Conservation (phyloP, 1,284 basidiomycete species). For the Tilletiopsis washingtonensis region DNA sequence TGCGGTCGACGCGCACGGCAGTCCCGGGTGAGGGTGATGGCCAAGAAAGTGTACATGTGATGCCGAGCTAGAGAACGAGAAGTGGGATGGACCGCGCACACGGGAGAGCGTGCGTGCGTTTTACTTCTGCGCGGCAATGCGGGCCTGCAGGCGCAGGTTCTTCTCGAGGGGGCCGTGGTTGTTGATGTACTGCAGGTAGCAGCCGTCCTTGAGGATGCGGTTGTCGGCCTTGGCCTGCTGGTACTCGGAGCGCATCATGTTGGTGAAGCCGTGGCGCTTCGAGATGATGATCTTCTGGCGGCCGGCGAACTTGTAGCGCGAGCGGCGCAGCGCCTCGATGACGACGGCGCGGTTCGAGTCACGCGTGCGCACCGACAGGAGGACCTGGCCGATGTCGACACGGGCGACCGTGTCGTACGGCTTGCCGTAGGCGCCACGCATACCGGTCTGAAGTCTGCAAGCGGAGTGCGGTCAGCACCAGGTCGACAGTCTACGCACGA, state of each 20-base stretch:
- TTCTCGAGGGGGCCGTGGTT: constrained; percentile 41
- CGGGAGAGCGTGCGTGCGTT: no score
- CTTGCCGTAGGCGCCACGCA: constrained; percentile 99
- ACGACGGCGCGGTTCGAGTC: constrained; percentile 80
- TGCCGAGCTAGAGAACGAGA: no score
- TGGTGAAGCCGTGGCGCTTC: constrained; percentile 73
- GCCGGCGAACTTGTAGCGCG: constrained; percentile 98
- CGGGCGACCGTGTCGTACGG: constrained; percentile 92
- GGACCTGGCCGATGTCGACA: constrained; percentile 94
- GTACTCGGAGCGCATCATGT: constrained; percentile 85
- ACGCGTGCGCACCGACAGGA: constrained; percentile 90
- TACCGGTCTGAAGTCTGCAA: constrained; percentile 77
- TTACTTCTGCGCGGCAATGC: constrained; percentile 45
- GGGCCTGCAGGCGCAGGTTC: constrained; percentile 44
- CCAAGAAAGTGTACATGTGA: no score
- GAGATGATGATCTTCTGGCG: constrained; percentile 94
- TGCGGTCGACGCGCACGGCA: no score
- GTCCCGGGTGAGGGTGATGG: no score
- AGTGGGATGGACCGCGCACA: no score
- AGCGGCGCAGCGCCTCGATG: constrained; percentile 75
- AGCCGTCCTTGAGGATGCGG: constrained; percentile 44
- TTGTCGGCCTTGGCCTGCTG: constrained; percentile 71
- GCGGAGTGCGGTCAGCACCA: no score
- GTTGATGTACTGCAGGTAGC: constrained; percentile 47
- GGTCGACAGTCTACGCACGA: no score